Evolutionary conservation across 345 rosid genomes (phyloP), one percentile per base, ranked within the genome.

Genomic region (Aurinia saxatilis): DNA sequence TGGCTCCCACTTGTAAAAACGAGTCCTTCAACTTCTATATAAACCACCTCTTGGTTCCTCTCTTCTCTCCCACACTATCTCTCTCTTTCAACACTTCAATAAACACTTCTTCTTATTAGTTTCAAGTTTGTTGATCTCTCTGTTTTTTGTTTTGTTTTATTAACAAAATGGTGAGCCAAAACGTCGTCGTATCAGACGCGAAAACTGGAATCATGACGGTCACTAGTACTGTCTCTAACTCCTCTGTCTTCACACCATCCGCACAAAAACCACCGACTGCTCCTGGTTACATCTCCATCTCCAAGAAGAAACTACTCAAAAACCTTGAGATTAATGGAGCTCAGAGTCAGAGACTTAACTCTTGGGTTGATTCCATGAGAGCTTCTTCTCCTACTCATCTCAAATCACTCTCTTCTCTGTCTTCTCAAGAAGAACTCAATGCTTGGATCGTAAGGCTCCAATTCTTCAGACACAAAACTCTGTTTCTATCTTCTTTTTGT

Each of bases 351-450:
- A 88, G 86, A 68, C 67, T 83, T 42, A 87, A 68, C 72, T 74
- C 87, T 12, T 87, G 90, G 91, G 88, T 89, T 45, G 95, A 92
- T 40, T 92, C 95, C 18, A 92, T 89, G 96, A 81, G 78, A 66
- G 87, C 95, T 47, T 89, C 97, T n/a, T 92, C 98, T 1, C 98
- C 98, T 9, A 90, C 98, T 55, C 98, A 81, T 66, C 41, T 71
- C 47, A 81, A 75, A 61, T 80, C 93, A 52, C 33, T 77, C 5
- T 63, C 79, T 56, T 76, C 86, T 53, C 70, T 73, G 2, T 78
- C 82, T 0, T 75, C 81, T 17, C 53, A 69, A 53, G 80, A 80
- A 12, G 82, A 82, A 19, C 60, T 58, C 13, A 36, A 45, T 67
- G 75, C 96, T 31, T 87, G 96, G 93, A 79, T 68, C 12, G 97